phyloP scores from a whole-genome alignment of 495 filamentous ascomycete species.

The Daldinia loculata region DNA sequence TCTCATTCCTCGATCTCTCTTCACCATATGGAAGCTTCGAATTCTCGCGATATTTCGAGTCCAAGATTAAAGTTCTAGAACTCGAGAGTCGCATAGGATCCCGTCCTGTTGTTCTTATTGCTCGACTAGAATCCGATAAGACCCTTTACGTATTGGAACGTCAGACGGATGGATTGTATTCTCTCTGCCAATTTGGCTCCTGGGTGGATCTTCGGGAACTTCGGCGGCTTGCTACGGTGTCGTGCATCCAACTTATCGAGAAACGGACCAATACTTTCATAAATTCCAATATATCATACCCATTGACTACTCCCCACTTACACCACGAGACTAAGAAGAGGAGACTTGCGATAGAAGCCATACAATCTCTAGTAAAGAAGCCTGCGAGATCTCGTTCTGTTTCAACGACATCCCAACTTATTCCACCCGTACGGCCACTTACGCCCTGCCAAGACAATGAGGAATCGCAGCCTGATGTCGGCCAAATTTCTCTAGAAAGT shows the following conservation, averaged over 20 bases:
- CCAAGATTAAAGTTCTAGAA: constrained; percentile 69
- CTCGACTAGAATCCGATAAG: constrained; percentile 65
- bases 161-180: constrained; percentile 72
- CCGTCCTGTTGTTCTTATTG: constrained; percentile 70
- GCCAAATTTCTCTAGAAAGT: constrained; percentile 14
- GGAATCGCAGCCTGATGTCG: constrained; percentile 12
- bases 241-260: constrained; percentile 41
- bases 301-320: constrained; percentile 49
- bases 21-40: constrained; percentile 61
- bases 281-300: constrained; percentile 23
- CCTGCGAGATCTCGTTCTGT: constrained; percentile 43
- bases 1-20: constrained; percentile 67
- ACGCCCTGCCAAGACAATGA: constrained; percentile 15
- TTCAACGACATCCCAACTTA: constrained; percentile 42
- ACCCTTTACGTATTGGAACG: constrained; percentile 76
- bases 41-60: constrained; percentile 64
- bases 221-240: constrained; percentile 51
- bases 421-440: constrained; percentile 17
- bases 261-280: constrained; percentile 12
- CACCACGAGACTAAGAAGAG: constrained; percentile 59
- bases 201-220: constrained; percentile 68
- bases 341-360: constrained; percentile 61
- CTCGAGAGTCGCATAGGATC: constrained; percentile 61
- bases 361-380: constrained; percentile 57
- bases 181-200: constrained; percentile 71